Evolutionary conservation across 345 rosid species (phyloP).

Genomic region (Camelina neglecta): DNA sequence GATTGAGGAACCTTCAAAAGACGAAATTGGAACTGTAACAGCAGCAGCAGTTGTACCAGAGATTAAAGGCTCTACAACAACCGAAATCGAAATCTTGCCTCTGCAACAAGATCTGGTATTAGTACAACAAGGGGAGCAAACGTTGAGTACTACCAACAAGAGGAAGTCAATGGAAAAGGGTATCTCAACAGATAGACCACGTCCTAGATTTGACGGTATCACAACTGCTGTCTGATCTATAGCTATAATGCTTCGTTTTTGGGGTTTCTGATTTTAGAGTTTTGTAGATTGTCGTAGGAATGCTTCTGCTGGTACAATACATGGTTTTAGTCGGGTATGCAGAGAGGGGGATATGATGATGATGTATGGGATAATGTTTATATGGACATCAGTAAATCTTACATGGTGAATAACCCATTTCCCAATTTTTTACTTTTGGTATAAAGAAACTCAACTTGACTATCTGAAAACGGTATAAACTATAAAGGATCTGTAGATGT

Average conservation of each 20-base stretch:
- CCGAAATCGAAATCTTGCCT: constrained; percentile 32
- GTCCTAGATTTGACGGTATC: constrained; percentile 41
- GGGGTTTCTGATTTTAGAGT: constrained; percentile 15
- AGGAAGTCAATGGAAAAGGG: constrained; percentile 55
- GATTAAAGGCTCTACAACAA: constrained; percentile 18
- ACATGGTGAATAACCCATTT: constrained; percentile 34
- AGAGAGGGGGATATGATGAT: constrained; percentile 11
- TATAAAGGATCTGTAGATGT: constrained; percentile 11
- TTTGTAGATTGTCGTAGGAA: constrained; percentile 40
- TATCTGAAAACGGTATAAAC: constrained; percentile 10
- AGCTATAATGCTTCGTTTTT: constrained; percentile 6
- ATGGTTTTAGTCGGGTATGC: constrained; percentile 23
- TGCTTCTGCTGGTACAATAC: constrained; percentile 26
- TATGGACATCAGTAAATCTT: constrained; percentile 42
- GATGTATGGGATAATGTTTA: constrained; percentile 38
- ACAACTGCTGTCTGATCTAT: constrained; percentile 39
- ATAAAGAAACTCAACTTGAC: background rate
- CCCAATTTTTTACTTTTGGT: constrained; percentile 20
- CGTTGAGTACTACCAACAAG: constrained; percentile 43
- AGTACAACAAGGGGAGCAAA: constrained; percentile 32
- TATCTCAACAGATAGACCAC: constrained; percentile 36
- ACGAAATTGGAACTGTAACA: background rate
- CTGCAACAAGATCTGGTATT: constrained; percentile 21
- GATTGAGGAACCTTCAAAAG: constrained; percentile 29
- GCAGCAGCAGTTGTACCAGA: constrained; percentile 25